Evolutionary conservation across 768 basidiomycete species (phyloP).

Genomic region (Naganishia onofrii): DNA sequence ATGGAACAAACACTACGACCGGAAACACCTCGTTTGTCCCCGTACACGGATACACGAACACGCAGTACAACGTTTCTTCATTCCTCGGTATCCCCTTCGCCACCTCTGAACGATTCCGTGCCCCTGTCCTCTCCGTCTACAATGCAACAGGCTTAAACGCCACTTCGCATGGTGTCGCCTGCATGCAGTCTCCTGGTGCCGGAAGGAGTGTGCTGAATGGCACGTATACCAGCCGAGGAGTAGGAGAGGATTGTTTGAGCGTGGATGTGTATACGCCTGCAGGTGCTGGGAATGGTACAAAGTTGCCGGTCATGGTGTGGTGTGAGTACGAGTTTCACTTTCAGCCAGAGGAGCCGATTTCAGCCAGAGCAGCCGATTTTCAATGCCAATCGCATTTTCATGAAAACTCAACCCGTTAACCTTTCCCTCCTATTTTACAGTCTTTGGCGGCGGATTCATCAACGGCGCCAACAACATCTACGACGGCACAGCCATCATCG

Average conservation of each 20-base stretch:
- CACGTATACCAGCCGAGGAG: not conserved
- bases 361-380: no score
- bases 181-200: conserved; percentile 38
- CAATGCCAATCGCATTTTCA: no score
- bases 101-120: conserved; percentile 41
- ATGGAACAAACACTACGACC: not conserved
- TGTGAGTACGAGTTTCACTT: conserved; percentile 33
- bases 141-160: conserved; percentile 38
- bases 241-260: conserved; percentile 58
- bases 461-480: conserved; percentile 45
- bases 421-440: not conserved
- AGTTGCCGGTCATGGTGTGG: conserved; percentile 57
- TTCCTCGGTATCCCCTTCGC: conserved; percentile 50
- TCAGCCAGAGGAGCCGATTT: no score
- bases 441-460: conserved; percentile 56
- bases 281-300: conserved; percentile 38
- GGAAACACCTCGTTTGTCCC: not conserved
- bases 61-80: conserved; percentile 35
- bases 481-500: conserved; percentile 48
- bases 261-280: conserved; percentile 58
- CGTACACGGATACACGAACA: conserved; percentile 35
- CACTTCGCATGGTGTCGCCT: conserved; percentile 39
- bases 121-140: conserved; percentile 33
- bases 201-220: conserved; percentile 19
- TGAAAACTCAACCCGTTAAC: not conserved